Evolutionary conservation across 148 eudicot species (phyloP), one percentile per base, ranked within the genome.

Genomic region (Chenopodium quinoa): DNA sequence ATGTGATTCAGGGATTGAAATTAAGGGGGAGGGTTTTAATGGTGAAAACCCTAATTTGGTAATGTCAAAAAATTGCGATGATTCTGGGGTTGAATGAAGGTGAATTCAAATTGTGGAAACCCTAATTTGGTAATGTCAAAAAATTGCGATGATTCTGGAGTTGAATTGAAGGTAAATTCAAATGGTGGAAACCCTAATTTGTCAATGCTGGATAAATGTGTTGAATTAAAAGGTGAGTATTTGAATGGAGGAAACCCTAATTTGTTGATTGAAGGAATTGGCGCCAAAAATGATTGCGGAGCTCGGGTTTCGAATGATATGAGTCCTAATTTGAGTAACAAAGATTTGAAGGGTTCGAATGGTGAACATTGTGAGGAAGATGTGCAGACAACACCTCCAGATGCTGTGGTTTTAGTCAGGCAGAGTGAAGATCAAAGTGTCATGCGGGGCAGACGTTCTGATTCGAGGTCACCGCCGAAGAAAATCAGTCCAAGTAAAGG

Each of bases 351-450:
- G 44, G 37, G 77, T 23, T 7, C 32, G 13, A 60, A 75, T 32
- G 65, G 31, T 19, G 48, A 66, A 22, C 68, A 63, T 52, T 71
- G 71, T 71, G 84, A 83, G 81, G 88, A 84, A 76, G 63, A 47
- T 80, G 78, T 82, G 82, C 93, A 86, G 82, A 84, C 82, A 74
- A 91, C 88, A 62, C 91, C 93, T 72, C 93, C 93, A 32, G 87
- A 89, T 80, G 73, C 87, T 25, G 85, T 75, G 34, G 65, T 85
- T 25, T 34, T 73, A 7, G 8, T 58, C 63, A 79, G 75, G 50
- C 73, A 71, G 47, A 71, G 58, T 76, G 76, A 68, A 13, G 76
- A 69, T 50, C 31, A 1, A 22, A 72, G 60, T 85, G 81, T n/a
- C 5, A 48, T 71, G 78, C 25, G 34, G 75, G 50, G 63, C 20